phyloP scores from a whole-genome alignment of 768 basidiomycete genomes.

The Amanita rimosa region DNA sequence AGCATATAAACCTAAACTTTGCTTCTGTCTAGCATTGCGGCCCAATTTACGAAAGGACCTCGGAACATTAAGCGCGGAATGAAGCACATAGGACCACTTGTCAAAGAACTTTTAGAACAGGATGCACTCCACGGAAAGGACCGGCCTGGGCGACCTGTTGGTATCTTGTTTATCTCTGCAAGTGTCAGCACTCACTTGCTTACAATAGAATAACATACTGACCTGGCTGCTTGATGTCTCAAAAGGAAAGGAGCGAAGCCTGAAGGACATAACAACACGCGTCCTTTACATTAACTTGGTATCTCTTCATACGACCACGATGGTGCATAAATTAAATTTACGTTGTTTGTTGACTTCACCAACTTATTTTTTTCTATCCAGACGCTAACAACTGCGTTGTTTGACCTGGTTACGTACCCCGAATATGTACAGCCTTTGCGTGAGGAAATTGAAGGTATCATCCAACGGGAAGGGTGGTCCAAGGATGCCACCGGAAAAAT shows the following conservation, averaged over 20 bases:
- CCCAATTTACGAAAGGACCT: constrained; percentile 12
- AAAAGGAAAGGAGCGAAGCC: constrained; percentile 13
- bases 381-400: constrained; percentile 25
- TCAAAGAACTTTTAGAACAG: constrained; percentile 15
- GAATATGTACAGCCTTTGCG: constrained; percentile 22
- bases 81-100: constrained; percentile 16
- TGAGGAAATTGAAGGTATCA: constrained; percentile 28
- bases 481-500: constrained; percentile 25
- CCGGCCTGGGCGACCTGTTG: constrained; percentile 19
- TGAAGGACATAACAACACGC: constrained; percentile 18
- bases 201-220: constrained; percentile 30
- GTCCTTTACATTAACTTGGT: constrained; percentile 30
- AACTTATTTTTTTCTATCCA: constrained; percentile 8
- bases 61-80: constrained; percentile 10
- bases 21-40: constrained; percentile 9
- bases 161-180: not conserved
- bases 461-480: constrained; percentile 25
- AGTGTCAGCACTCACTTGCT: not conserved
- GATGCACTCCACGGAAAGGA: constrained; percentile 15
- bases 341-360: no score
- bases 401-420: constrained; percentile 23
- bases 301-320: constrained; percentile 29
- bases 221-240: constrained; percentile 33
- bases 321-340: constrained; percentile 14
- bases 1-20: not conserved